These are phyloP conservation scores for Dryas integrifolia DNA, from an alignment of 331 rosid genomes.

Conservation along the genomic window DNA sequence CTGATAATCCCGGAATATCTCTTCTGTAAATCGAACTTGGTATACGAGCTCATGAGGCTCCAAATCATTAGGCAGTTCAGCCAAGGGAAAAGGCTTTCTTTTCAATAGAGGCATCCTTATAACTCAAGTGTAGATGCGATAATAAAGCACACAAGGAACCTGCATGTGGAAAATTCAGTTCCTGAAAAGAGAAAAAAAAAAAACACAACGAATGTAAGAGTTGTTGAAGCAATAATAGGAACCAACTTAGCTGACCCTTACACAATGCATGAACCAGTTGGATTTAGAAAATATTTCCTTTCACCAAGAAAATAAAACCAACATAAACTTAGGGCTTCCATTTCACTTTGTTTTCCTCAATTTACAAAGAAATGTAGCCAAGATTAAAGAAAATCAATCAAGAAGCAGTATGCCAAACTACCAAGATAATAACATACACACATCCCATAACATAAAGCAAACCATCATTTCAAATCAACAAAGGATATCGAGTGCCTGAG, in stretches of 20 bases:
- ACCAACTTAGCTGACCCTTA: background rate
- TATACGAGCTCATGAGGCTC: constrained; percentile 62
- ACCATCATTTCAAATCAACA: background rate
- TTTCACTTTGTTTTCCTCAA: background rate
- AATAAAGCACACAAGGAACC: constrained; percentile 1
- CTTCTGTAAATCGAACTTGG: constrained; percentile 86
- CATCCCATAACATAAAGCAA: background rate
- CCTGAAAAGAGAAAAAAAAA: constrained; percentile 16
- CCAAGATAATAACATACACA: background rate
- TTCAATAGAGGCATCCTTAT: constrained; percentile 71
- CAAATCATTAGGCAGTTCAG: constrained; percentile 67
- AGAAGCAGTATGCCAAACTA: background rate
- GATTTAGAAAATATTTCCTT: background rate
- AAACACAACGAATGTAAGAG: background rate
- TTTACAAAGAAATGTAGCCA: background rate
- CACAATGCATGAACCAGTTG: background rate
- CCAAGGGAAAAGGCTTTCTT: constrained; percentile 65
- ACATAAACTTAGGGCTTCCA: background rate
- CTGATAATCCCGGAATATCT: constrained; percentile 74
- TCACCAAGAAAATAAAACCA: background rate
- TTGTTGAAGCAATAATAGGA: background rate
- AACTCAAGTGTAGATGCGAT: constrained; percentile 7
- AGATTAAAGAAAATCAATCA: background rate
- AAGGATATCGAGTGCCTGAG: background rate
- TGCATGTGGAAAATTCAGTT: constrained; percentile 26